Conservation (phyloP, 192 early-diverging fungal genomes). For the Anaeromyces robustus region DNA sequence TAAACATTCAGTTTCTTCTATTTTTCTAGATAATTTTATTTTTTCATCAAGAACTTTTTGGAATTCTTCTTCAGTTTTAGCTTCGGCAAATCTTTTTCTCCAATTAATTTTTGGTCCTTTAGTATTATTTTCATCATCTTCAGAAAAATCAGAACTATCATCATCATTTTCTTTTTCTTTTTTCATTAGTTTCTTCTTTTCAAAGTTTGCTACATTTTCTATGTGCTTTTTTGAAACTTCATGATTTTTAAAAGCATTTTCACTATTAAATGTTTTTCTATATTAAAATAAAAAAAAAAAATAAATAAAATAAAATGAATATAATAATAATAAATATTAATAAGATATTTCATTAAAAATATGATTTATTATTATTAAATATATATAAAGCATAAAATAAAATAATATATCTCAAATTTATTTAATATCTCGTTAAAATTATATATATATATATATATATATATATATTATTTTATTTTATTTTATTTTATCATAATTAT, state of each 20-base stretch:
- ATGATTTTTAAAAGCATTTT: conserved; percentile 83
- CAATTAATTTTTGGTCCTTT: conserved; percentile 5
- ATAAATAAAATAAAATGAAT: too few species aligned
- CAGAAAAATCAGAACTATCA: too few species aligned
- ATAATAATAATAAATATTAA: too few species aligned
- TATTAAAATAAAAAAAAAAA: not conserved
- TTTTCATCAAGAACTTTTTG: conserved; percentile 66
- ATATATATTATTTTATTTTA: too few species aligned
- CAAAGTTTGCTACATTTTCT: conserved; percentile 28
- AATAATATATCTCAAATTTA: too few species aligned
- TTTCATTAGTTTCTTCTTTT: conserved; percentile 3
- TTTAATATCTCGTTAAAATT: too few species aligned
- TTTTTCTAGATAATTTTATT: conserved; percentile 44
- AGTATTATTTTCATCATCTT: not conserved
- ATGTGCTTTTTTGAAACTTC: conserved; percentile 89
- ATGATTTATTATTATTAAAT: too few species aligned
- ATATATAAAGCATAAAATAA: too few species aligned
- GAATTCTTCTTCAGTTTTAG: conserved; percentile 46
- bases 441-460: too few species aligned
- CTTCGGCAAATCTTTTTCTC: conserved; percentile 20
- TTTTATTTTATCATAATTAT: too few species aligned
- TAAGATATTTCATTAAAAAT: too few species aligned
- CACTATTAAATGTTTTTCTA: conserved; percentile 54
- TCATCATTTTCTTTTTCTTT: not conserved
- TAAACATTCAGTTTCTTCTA: conserved; percentile 68